Base-by-base conservation (phyloP, 139 green algal genomes). In the Picocystis salinarum region DNA sequence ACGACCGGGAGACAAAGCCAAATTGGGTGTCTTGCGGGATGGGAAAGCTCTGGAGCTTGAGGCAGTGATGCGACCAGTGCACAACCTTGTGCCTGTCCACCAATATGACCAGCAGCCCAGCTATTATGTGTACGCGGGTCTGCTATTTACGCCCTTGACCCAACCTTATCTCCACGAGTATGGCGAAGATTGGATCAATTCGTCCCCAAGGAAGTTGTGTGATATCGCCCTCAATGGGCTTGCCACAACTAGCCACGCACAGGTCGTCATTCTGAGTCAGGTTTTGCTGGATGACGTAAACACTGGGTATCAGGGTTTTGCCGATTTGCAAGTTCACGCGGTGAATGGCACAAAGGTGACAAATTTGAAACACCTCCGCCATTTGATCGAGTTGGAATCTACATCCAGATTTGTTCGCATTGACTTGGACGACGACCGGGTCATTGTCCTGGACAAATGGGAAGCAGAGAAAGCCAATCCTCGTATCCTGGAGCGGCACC, bases 141-240 rank as follows among this genome's bases (percentile, higher is more conserved):
- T 76, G 11, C 67, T 80, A 34, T 77, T 80, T 54, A 46, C 65
- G n/a, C 67, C 70, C 11, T 53, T 80, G 2, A 75, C 28, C 2
- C 63, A 75, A 56, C 67, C 67, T 3, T 75, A 73, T 59, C 53
- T 77, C 19, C 69, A 77, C 40, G 71, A 75, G 56, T 75, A 67
- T 31, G 67, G 67, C 1, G 62, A 77, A 3, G 64, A 80, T 52
- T 82, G 73, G 71, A 61, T 52, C 33, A 33, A 55, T 34, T 55
- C 28, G 26, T 46, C 19, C 4, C 70, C 72, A 1, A 40, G 73
- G 1, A 46, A 61, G 13, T 39, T 82, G 39, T 74, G 69, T 23
- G 67, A 79, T 40, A 71, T 70, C 30, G 64, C 73, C 3, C 56
- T 76, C 51, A 47, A 63, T 39, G 29, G 18, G 7, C 46, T 77